Base-by-base conservation (phyloP, 441 rosid genomes). In the Gossypium trilobum region DNA sequence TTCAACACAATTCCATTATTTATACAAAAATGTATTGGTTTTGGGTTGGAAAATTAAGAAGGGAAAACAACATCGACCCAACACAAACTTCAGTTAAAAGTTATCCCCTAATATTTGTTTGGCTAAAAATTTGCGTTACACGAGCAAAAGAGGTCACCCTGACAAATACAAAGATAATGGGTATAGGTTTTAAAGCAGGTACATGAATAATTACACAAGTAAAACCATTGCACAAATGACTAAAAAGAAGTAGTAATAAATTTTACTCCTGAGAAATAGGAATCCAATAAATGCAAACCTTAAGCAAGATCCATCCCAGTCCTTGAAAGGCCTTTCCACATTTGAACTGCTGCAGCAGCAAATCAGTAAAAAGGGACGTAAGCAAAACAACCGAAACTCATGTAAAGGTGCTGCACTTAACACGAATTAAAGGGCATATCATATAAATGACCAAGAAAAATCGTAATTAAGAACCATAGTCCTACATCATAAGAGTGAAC, bases 291-390 rank as follows among this genome's bases (percentile, higher is more conserved):
- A 74, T 5, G 56, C 79, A 70, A 75, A 88, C 95, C 95, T 88
- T 77, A 78, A 81, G 22, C 78, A 75, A 70, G 68, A 65, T 61
- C 74, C 82, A 75, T 71, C 80, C 72, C 65, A 73, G 70, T 78
- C 77, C 61, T 80, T 75, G 57, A 72, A 72, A 82, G 76, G 52
- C 78, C 73, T 73, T 59, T 72, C 75, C 68, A 82, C 83, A 76
- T 72, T 54, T 16, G 81, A 81, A 81, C 73, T 80, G 75, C 99
- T 89, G 89, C 82, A 80, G 42, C 78, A 78, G 65, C 66, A 73
- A 73, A 60, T 58, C 8, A 50, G 61, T 17, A 71, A 13, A 74
- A 72, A 71, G 62, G 51, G 51, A 23, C 50, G 50, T 14, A 69
- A 1, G 13, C 25, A 68, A 22, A 65, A 33, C 1, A 6, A 59